A percentile compares a stretch with the other conserved stretches of the same genome.
These are phyloP conservation scores for Tolypocladium nubicola DNA, from an alignment of 2,329 filamentous ascomycete genomes.

Conservation along the genomic window DNA sequence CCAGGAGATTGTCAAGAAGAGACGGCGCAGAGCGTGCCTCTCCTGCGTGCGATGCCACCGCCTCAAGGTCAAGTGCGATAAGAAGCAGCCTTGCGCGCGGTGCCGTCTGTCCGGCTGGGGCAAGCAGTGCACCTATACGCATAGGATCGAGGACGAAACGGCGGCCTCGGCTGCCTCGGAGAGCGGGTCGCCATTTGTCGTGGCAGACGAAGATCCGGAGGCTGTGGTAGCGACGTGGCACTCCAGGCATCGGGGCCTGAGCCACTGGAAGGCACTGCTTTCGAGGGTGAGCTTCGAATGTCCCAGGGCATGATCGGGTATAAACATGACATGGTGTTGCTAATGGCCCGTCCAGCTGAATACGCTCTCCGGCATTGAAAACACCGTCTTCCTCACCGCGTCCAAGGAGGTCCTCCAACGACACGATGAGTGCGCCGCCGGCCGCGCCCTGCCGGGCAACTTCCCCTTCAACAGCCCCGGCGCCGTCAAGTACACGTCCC, in stretches of 20 bases:
- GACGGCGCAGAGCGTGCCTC: slow-evolving; percentile 2
- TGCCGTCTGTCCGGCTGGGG: slow-evolving; percentile 2
- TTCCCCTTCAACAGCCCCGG: slow-evolving; percentile 5
- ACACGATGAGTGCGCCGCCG: not conserved
- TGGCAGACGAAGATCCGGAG: not conserved
- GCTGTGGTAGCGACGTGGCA: not conserved
- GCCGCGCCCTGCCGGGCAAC: slow-evolving; percentile 2
- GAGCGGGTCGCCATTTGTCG: not conserved
- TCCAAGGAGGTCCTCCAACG: not conserved
- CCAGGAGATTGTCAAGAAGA: not conserved
- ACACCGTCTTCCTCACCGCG: not conserved
- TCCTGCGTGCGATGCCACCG: slow-evolving; percentile 6
- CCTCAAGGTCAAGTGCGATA: slow-evolving; percentile 3
- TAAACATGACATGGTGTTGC: too few relatives aligned
- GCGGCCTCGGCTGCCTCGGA: not conserved
- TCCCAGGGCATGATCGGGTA: not conserved
- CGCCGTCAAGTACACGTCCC: not conserved
- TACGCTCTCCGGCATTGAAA: not conserved
- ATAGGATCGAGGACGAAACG: not conserved
- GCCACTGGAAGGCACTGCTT: not conserved
- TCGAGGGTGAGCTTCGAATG: not conserved
- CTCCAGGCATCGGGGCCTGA: not conserved
- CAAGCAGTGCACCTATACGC: slow-evolving; percentile 3
- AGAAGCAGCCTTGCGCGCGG: slow-evolving; percentile 4
- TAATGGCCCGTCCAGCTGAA: not conserved